Evolutionary conservation across 768 basidiomycete genomes (phyloP), one percentile per base, ranked within the genome.

Genomic region (Lactarius psammicola): DNA sequence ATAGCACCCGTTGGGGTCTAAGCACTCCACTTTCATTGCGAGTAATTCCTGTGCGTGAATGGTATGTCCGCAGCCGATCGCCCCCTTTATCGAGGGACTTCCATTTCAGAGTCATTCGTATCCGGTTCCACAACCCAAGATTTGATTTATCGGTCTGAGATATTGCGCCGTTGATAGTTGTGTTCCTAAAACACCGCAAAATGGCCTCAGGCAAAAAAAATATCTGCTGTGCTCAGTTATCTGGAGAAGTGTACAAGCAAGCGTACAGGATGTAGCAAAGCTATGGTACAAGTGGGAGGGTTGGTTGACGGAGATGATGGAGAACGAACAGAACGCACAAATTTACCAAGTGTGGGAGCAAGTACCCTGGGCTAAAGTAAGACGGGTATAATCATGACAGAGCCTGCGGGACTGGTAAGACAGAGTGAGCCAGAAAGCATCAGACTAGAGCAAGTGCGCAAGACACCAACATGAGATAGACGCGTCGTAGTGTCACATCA

Each of bases 401-500:
- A 55, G 11, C 2, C 33, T 53, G 46, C 4, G n/a, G 40, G 23
- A 13, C 34, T 53, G 17, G 40, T 31, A 17, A 34, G 36, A 34
- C 17, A 6, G n/a, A n/a, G 15, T 31, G 31, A 13, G 18, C 40
- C 6, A 33, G 44, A 59, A 15, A 28, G 56, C n/a, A 54, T 54
- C n/a, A 17, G 26, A n/a, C 9, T 5, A 31, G 7, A 6, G 26
- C 5, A 56, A 56, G 11, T 28, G 46, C 46, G 13, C 31, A 66
- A 46, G 33, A 55, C 26, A 26, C 30, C 10, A 33, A 18, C 38
- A 61, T 26, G 33, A 10, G 23, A 33, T 26, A 49, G 17, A n/a
- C 8, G 28, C 18, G 1, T 89, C 74, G 87, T 90, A 68, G 85
- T 85, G 49, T 89, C 89, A n/a, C 55, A 66, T 67, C 42, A 67